These are phyloP conservation scores for Pyrenochaeta sp. DNA, from an alignment of 2,329 filamentous ascomycete genomes.

Conservation along the genomic window DNA sequence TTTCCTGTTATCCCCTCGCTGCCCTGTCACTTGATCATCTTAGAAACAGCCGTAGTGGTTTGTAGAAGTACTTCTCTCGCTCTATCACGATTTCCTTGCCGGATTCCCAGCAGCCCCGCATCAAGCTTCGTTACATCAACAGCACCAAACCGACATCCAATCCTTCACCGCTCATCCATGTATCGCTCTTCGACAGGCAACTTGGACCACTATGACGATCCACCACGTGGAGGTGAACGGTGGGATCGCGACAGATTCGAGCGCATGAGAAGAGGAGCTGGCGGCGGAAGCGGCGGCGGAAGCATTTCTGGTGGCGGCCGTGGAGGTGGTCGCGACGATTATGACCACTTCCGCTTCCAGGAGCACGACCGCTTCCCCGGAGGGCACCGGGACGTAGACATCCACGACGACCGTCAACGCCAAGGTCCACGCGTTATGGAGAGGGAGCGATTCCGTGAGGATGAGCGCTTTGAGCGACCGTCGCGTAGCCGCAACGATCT, in stretches of 20 bases:
- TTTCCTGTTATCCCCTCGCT: conserved; percentile 16
- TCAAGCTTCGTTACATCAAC: conserved; percentile 22
- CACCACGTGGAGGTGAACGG: conserved; percentile 46
- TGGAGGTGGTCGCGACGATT: conserved; percentile 42
- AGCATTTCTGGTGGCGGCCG: conserved; percentile 50
- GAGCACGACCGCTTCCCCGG: conserved; percentile 56
- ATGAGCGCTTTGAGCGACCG: conserved; percentile 58
- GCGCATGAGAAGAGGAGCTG: conserved; percentile 47
- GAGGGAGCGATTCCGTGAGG: conserved; percentile 64
- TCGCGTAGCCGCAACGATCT: conserved; percentile 54
- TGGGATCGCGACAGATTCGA: conserved; percentile 63
- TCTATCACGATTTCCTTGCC: conserved; percentile 7
- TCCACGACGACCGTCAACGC: conserved; percentile 55
- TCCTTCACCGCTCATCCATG: conserved; percentile 29
- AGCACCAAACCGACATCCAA: conserved; percentile 7
- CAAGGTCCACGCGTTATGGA: conserved; percentile 50
- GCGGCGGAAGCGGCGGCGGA: conserved; percentile 52
- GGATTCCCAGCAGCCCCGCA: conserved; percentile 29
- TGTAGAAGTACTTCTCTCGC: background rate
- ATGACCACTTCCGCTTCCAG: conserved; percentile 51
- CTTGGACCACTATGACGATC: conserved; percentile 52
- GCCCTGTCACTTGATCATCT: conserved; percentile 5
- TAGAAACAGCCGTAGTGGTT: conserved; percentile 4
- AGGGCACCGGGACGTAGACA: conserved; percentile 52
- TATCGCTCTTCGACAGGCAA: conserved; percentile 54